Percentiles rank a stretch among this genome's conserved stretches.
Conservation (phyloP, 192 early-diverging fungal species). For the Pilaira anomala region DNA sequence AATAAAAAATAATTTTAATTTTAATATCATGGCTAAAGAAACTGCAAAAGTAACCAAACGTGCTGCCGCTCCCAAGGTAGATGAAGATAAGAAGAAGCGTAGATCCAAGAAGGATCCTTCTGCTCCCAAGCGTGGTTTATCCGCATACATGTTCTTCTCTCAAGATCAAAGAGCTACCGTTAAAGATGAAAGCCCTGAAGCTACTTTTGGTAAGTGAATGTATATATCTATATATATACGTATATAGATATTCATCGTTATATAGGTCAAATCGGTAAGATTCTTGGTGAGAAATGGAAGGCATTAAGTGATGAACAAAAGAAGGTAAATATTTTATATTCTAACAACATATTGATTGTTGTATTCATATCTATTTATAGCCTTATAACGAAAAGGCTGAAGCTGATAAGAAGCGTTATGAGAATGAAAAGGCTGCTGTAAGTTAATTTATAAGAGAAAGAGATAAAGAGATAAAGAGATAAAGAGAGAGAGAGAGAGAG, state of each 20-base stretch:
- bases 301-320: conserved; percentile 34
- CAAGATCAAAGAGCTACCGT: conserved; percentile 75
- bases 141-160: conserved; percentile 91
- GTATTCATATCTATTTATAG: conserved; percentile 3
- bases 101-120: conserved; percentile 83
- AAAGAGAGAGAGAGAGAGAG: conserved; percentile 1
- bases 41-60: not conserved
- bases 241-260: not conserved
- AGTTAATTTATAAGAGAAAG: conserved; percentile 6
- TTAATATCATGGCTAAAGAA: conserved; percentile 3
- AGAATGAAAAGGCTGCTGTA: conserved; percentile 38
- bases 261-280: conserved; percentile 40
- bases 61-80: conserved; percentile 31
- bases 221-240: not conserved
- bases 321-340: conserved; percentile 30
- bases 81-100: conserved; percentile 52
- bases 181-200: conserved; percentile 78
- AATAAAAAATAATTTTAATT: not conserved
- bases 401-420: conserved; percentile 41
- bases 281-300: conserved; percentile 47
- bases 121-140: conserved; percentile 88
- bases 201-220: conserved; percentile 52
- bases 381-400: conserved; percentile 37
- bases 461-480: no score
- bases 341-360: not conserved